Percentiles rank a stretch among this genome's conserved stretches.
phyloP scores from a whole-genome alignment of 768 basidiomycete genomes.

The Nidularia sp. region DNA sequence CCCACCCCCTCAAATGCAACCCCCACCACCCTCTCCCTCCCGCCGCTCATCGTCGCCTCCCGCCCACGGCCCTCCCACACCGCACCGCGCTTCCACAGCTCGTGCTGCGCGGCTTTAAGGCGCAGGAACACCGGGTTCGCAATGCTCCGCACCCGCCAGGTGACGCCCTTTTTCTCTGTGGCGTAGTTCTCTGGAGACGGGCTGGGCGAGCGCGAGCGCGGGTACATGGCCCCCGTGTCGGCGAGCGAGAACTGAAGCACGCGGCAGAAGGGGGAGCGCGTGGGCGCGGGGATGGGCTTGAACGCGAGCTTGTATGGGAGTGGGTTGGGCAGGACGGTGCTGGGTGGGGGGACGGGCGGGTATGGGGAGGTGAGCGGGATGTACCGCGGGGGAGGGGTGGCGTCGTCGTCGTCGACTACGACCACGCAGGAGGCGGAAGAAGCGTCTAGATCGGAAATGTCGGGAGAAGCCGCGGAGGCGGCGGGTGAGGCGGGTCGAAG shows the following conservation, averaged over 20 bases:
- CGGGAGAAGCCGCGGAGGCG: not conserved
- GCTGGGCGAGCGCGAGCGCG: not conserved
- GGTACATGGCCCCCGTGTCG: constrained; percentile 16
- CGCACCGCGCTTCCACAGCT: constrained; percentile 37
- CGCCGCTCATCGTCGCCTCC: constrained; percentile 48
- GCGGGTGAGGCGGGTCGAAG: constrained; percentile 14
- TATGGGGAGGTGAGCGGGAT: constrained; percentile 33
- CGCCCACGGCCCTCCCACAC: constrained; percentile 44
- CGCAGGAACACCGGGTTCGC: constrained; percentile 59
- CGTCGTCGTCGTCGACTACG: not conserved
- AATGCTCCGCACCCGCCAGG: constrained; percentile 50
- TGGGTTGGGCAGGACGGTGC: constrained; percentile 23
- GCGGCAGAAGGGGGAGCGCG: constrained; percentile 37
- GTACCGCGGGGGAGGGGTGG: constrained; percentile 17
- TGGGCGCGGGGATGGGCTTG: constrained; percentile 35
- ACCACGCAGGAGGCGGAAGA: constrained; percentile 6
- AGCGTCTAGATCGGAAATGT: constrained; percentile 2
- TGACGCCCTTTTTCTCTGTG: constrained; percentile 9
- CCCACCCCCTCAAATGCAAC: constrained; percentile 63
- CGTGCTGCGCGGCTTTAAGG: constrained; percentile 58
- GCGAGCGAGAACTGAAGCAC: constrained; percentile 17
- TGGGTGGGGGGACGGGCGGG: constrained; percentile 17
- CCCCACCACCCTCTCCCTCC: constrained; percentile 53
- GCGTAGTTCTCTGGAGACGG: constrained; percentile 1
- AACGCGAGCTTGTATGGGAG: constrained; percentile 27